Evolutionary conservation across 2,329 filamentous ascomycete genomes (phyloP).

Genomic region (Dryadomyces sulphureus): DNA sequence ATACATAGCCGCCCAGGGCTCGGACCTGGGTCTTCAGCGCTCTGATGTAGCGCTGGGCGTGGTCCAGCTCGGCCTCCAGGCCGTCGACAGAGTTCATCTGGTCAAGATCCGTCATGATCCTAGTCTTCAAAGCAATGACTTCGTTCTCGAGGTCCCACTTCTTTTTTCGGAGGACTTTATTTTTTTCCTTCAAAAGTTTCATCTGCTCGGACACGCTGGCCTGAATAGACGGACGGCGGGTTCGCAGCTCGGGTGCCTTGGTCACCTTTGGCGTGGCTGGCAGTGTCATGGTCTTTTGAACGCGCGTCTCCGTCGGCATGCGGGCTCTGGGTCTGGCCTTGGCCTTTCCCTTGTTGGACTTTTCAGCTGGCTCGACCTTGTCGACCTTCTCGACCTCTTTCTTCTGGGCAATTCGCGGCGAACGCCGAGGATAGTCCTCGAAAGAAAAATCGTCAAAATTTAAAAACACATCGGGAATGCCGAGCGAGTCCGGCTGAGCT

Average conservation of each 20-base stretch:
- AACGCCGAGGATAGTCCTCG: too few relatives aligned
- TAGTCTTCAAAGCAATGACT: neutral
- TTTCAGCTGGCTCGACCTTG: too few relatives aligned
- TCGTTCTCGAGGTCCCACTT: slow-evolving; percentile 1
- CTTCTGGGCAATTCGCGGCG: too few relatives aligned
- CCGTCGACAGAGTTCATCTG: neutral
- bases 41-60: neutral
- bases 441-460: too few relatives aligned
- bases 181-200: neutral
- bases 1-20: neutral
- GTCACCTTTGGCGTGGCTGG: neutral
- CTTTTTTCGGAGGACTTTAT: neutral
- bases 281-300: too few relatives aligned
- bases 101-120: neutral
- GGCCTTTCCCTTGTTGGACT: too few relatives aligned
- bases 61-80: neutral
- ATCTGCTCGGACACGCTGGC: neutral
- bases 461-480: too few relatives aligned
- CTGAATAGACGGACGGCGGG: too few relatives aligned
- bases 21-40: slow-evolving; percentile 3
- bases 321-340: too few relatives aligned
- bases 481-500: too few relatives aligned
- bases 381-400: too few relatives aligned
- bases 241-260: neutral
- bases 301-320: too few relatives aligned